Base-by-base conservation (phyloP, 257 asterid genomes). In the Solanum sitiens region DNA sequence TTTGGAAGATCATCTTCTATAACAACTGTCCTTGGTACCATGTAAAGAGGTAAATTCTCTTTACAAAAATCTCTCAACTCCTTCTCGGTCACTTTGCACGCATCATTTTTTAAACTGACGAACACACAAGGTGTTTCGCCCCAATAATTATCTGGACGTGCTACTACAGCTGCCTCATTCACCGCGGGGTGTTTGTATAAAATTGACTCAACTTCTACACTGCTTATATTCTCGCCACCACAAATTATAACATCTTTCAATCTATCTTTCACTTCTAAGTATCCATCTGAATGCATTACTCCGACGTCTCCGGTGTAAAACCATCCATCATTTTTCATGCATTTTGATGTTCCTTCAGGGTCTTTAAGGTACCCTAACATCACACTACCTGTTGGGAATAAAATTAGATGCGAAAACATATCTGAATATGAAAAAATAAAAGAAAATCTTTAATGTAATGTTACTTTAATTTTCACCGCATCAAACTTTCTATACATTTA, bases 91-190 rank as follows among this genome's bases (percentile, higher is more conserved):
- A 91, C 89, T 86, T 75, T 90, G 72, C 80, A 87, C 1, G 10
- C 42, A 84, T 20, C 89, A 1, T 56, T 87, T 88, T 91, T 92
- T 87, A 91, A 35, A 44, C 91, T 92, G 4, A 93, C 72, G 50
- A 93, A 93, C 2, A 93, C 95, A 8, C 95, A 92, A 77, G 93
- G 92, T 5, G 93, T 92, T 89, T 93, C 95, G 6, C 94, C 94
- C 95, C 94, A 93, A n/a, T 20, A 90, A 37, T 21, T 39, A 76
- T 90, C 91, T 1, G 94, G 92, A 2, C 88, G 89, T 8, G 94
- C 94, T 90, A 93, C 95, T 67, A 92, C 95, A 18, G 95, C 95
- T 15, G 89, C 95, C 90, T 92, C 94, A 7, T 91, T 89, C 21
- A 93, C 92, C 4, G 92, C 91, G 4, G 93, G 90, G 65, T 93